A percentile compares a stretch with the other conserved stretches of the same genome.
Evolutionary conservation across 306 rosid species (phyloP).

Genomic region (Echinosophora koreensis): DNA sequence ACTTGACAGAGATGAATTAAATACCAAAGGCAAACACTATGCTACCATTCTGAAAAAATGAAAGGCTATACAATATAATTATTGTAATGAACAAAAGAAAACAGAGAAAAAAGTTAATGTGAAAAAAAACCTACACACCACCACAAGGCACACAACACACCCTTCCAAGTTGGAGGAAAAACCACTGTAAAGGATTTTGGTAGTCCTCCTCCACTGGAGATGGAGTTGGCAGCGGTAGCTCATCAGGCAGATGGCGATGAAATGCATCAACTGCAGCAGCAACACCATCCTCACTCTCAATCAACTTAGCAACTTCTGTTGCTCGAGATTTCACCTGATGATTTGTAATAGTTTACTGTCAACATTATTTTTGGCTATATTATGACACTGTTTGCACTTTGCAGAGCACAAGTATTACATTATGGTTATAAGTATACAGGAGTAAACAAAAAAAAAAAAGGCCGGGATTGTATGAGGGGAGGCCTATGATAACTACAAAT

Average conservation of each 20-base stretch:
- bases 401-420: neutral
- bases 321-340: slow-evolving; percentile 80
- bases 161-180: slow-evolving; percentile 65
- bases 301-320: slow-evolving; percentile 74
- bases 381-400: slow-evolving; percentile 6
- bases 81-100: slow-evolving; percentile 36
- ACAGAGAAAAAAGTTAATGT: neutral
- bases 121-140: slow-evolving; percentile 55
- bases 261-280: slow-evolving; percentile 92
- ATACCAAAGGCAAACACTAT: slow-evolving; percentile 45
- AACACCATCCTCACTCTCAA: slow-evolving; percentile 94
- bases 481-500: neutral
- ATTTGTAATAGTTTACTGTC: slow-evolving; percentile 23
- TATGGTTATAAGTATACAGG: neutral
- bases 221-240: slow-evolving; percentile 71
- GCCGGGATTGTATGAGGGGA: neutral
- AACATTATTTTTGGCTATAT: slow-evolving; percentile 5
- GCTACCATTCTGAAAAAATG: slow-evolving; percentile 19
- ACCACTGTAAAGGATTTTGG: slow-evolving; percentile 65
- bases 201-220: slow-evolving; percentile 58
- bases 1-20: slow-evolving; percentile 64
- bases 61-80: slow-evolving; percentile 24
- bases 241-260: slow-evolving; percentile 83
- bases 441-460: neutral
- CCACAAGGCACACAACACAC: slow-evolving; percentile 80